Conservation (phyloP, 495 filamentous ascomycete genomes). For the Aspergillus carlsbadensis region DNA sequence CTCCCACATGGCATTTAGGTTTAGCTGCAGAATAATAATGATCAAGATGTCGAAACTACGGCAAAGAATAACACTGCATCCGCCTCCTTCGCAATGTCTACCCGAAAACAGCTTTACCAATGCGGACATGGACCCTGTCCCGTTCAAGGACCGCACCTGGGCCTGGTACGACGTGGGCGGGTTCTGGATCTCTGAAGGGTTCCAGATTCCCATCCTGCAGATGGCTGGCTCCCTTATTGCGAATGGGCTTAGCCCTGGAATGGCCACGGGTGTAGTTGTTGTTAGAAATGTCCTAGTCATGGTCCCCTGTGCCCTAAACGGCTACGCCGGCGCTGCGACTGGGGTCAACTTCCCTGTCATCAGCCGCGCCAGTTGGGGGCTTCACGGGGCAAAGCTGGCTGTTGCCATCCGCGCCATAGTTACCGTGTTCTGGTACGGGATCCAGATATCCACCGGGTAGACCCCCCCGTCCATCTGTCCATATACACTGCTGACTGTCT, state of each 20-base stretch:
- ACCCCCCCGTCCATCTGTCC: neutral
- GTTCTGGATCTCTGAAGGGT: constrained; percentile 1
- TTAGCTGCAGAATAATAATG: neutral
- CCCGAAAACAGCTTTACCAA: neutral
- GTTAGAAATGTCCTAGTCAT: neutral
- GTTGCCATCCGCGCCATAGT: constrained; percentile 8
- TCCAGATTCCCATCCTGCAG: constrained; percentile 1
- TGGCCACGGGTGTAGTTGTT: neutral
- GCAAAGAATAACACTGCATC: neutral
- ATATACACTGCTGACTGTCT: neutral
- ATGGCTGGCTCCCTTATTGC: constrained; percentile 7
- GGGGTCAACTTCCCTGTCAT: neutral
- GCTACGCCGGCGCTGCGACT: neutral
- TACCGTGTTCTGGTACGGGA: constrained; percentile 11
- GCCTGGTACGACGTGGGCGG: constrained; percentile 1
- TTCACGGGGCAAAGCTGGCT: constrained; percentile 6
- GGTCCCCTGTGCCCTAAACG: neutral
- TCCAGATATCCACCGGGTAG: constrained; percentile 3
- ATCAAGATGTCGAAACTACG: neutral
- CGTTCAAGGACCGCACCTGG: neutral
- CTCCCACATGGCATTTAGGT: too few species aligned
- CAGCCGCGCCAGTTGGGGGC: neutral
- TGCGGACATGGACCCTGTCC: neutral
- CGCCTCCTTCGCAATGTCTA: neutral
- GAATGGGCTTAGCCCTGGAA: too few species aligned